Percentiles rank a stretch among this genome's conserved stretches.
Evolutionary conservation across 2,329 filamentous ascomycete genomes (phyloP).

Genomic region (Cytospora piceae): DNA sequence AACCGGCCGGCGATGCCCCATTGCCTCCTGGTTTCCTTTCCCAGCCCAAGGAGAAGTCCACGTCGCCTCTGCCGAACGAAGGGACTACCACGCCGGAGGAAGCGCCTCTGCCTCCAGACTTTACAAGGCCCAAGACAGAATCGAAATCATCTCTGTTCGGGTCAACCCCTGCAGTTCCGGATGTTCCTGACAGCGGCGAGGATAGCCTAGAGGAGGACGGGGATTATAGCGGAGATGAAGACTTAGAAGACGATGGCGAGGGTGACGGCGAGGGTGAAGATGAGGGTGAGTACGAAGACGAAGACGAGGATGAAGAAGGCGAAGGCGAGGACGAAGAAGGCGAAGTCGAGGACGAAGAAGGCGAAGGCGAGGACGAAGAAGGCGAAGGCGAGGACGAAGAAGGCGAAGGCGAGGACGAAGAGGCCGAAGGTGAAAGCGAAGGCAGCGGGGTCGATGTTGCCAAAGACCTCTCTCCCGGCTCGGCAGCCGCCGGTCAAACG

Average conservation of each 20-base stretch:
- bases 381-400: slow-evolving; percentile 48
- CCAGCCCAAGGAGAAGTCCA: slow-evolving; percentile 38
- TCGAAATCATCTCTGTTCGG: slow-evolving; percentile 35
- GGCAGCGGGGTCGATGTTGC: slow-evolving; percentile 68
- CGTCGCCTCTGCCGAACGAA: slow-evolving; percentile 20
- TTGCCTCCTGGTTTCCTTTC: slow-evolving; percentile 42
- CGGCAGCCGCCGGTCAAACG: slow-evolving; percentile 49
- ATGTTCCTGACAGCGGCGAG: slow-evolving; percentile 40
- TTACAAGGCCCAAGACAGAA: slow-evolving; percentile 28
- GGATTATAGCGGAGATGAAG: slow-evolving; percentile 39
- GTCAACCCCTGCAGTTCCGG: slow-evolving; percentile 40
- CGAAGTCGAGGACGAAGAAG: slow-evolving; percentile 54
- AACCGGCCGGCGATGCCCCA: slow-evolving; percentile 35
- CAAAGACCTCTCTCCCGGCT: slow-evolving; percentile 63
- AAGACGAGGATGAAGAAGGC: slow-evolving; percentile 51
- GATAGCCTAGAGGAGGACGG: slow-evolving; percentile 36
- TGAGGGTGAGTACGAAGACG: slow-evolving; percentile 46
- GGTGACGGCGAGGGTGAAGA: slow-evolving; percentile 46
- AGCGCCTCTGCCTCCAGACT: slow-evolving; percentile 37
- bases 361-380: slow-evolving; percentile 54
- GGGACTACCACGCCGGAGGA: slow-evolving; percentile 30
- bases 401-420: slow-evolving; percentile 52
- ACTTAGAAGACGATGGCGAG: slow-evolving; percentile 46
- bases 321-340: slow-evolving; percentile 48
- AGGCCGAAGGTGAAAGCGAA: slow-evolving; percentile 51